phyloP scores from a whole-genome alignment of 2,329 filamentous ascomycete species.

The Teratosphaeria viscida region DNA sequence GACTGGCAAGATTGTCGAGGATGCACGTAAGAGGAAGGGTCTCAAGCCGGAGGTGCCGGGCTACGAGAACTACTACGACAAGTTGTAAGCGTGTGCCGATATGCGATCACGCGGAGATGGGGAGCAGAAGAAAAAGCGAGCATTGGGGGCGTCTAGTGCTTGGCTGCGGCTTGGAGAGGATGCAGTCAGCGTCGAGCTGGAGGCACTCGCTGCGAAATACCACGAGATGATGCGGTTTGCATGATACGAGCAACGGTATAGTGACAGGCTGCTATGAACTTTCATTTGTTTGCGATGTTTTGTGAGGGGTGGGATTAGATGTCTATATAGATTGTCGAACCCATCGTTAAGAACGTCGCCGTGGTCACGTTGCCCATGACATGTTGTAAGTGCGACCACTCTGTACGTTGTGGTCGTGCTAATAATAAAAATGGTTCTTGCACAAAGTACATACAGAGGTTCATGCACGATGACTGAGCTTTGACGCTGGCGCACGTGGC shows the following conservation, averaged over 20 bases:
- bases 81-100: constrained; percentile 18
- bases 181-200: neutral
- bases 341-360: neutral
- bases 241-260: constrained; percentile 2
- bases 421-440: neutral
- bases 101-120: neutral
- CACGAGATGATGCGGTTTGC: neutral
- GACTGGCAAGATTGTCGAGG: constrained; percentile 70
- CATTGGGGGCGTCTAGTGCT: constrained; percentile 3
- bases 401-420: neutral
- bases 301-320: neutral
- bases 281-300: constrained; percentile 2
- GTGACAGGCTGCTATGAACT: neutral
- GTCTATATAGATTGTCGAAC: neutral
- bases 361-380: neutral
- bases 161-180: neutral
- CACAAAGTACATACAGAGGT: neutral
- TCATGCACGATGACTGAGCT: neutral
- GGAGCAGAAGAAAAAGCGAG: constrained; percentile 2
- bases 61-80: constrained; percentile 60
- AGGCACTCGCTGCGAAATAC: neutral
- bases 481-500: neutral
- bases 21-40: constrained; percentile 99
- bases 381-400: neutral
- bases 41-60: constrained; percentile 91